These are phyloP conservation scores for Lanmaoa rubissima DNA, from an alignment of 768 basidiomycete species.

Conservation along the genomic window DNA sequence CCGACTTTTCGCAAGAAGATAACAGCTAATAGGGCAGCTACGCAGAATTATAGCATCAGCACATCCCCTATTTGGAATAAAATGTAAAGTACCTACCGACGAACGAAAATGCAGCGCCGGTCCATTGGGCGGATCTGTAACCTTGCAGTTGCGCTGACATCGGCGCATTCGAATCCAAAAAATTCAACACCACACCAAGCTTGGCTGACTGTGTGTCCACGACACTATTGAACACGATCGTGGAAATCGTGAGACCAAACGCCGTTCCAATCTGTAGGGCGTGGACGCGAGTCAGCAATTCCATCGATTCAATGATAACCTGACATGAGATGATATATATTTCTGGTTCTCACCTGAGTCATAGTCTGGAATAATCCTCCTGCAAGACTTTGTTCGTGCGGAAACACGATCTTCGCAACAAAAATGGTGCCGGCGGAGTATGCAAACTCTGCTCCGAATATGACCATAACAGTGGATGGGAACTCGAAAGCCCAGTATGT, in stretches of 20 bases:
- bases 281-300: background rate
- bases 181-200: constrained; percentile 33
- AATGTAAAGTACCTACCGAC: constrained; percentile 38
- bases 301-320: background rate
- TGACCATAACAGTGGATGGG: constrained; percentile 59
- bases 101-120: constrained; percentile 57
- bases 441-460: constrained; percentile 77
- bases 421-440: constrained; percentile 73
- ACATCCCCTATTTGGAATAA: background rate
- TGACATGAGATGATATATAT: background rate
- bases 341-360: constrained; percentile 49
- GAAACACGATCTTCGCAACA: constrained; percentile 62
- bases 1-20: constrained; percentile 42
- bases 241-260: constrained; percentile 68
- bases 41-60: background rate
- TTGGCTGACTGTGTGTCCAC: constrained; percentile 32
- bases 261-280: constrained; percentile 57
- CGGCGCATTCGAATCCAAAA: constrained; percentile 31
- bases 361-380: constrained; percentile 80
- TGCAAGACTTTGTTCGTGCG: constrained; percentile 72
- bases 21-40: constrained; percentile 33
- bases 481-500: constrained; percentile 79
- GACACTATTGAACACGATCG: constrained; percentile 67
- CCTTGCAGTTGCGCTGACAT: constrained; percentile 42
- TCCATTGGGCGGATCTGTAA: constrained; percentile 70